Base-by-base conservation (phyloP, 257 asterid species). In the Ligustrum vulgare region DNA sequence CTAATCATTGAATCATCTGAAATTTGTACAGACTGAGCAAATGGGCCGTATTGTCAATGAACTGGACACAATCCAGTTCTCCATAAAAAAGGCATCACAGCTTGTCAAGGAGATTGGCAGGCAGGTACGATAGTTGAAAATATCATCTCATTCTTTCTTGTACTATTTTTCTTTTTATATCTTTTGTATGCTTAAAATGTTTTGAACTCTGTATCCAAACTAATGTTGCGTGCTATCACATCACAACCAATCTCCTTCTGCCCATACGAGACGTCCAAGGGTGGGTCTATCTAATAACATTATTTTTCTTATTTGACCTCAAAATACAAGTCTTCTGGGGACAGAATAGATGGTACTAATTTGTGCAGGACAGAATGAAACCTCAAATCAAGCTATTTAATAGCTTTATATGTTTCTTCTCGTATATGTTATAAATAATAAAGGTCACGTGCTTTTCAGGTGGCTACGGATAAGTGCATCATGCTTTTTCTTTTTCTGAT, bases 51-150 rank as follows among this genome's bases (percentile, higher is more conserved):
- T 93, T 71, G 97, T 95, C 71, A 95, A 93, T 72, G 99, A 95
- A 77, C 88, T 95, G 74, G 98, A 93, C 78, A 95, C 98, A 9
- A 95, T 95, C 79, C 96, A 91, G 78, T 95, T 95, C 87, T 93
- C 97, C 67, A 81, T 95, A 6, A 95, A 95, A 82, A 95, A 95
- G 82, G 99, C 99, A 35, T 85, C 98, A 16, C 98, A 95, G 85
- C 98, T 95, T 60, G 99, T 95, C 43, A 95, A 92, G 94, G 99
- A 95, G 91, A 95, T 95, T 74, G 98, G 98, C 78, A 84, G 98
- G 84, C 93, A 89, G 99, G 97, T 94, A 81, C 16, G 72, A 51
- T 25, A 36, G 72, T 76, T 23, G 25, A 73, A 12, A 39, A 67
- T 35, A 12, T 54, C 5, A 8, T 37, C 28, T 39, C 51, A 31